Evolutionary conservation across 768 basidiomycete genomes (phyloP).

Genomic region (Psilocybe tampanensis): DNA sequence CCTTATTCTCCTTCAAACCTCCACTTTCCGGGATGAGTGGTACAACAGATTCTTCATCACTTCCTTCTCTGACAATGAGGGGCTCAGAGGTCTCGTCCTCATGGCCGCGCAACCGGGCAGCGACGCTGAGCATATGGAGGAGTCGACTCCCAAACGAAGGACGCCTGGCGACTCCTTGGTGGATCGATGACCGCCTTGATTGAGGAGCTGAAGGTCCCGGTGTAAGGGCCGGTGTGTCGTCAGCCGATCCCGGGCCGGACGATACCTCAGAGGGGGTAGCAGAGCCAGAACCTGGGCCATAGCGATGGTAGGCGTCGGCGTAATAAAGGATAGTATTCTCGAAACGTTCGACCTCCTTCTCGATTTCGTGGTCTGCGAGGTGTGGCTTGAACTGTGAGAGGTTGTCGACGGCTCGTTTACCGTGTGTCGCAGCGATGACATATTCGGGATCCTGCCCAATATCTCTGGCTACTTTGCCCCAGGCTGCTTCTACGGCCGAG

Average conservation of each 20-base stretch:
- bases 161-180: constrained; percentile 34
- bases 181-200: constrained; percentile 47
- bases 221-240: constrained; percentile 42
- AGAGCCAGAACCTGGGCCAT: constrained; percentile 34
- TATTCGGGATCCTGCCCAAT: constrained; percentile 67
- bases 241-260: background rate
- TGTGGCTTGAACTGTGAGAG: constrained; percentile 61
- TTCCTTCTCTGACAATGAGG: constrained; percentile 17
- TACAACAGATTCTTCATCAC: constrained; percentile 36
- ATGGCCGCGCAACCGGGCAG: constrained; percentile 26
- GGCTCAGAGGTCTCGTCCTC: constrained; percentile 24
- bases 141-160: constrained; percentile 44
- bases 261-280: constrained; percentile 6
- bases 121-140: constrained; percentile 19
- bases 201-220: constrained; percentile 40
- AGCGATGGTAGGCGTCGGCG: constrained; percentile 57
- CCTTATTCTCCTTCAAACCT: constrained; percentile 21
- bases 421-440: constrained; percentile 78
- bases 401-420: constrained; percentile 78
- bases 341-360: constrained; percentile 58
- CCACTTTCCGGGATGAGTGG: background rate
- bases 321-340: constrained; percentile 68
- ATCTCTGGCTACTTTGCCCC: constrained; percentile 72
- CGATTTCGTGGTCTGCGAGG: constrained; percentile 57
- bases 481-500: constrained; percentile 72